These are phyloP conservation scores for Linnemannia schmuckeri DNA, from an alignment of 192 early-diverging fungal species.

Conservation along the genomic window DNA sequence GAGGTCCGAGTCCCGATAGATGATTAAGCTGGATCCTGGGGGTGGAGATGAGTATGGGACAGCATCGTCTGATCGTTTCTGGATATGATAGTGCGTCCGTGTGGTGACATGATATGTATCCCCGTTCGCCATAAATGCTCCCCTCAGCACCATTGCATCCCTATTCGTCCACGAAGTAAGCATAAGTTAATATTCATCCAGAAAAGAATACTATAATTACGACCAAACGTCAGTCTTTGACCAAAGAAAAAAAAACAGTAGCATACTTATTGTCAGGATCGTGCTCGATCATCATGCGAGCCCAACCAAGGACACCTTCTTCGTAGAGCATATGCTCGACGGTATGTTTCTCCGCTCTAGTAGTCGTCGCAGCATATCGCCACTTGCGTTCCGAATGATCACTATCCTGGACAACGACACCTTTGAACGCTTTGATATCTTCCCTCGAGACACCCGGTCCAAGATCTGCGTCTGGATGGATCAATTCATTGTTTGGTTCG, in stretches of 20 bases:
- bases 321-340: slow-evolving; percentile 56
- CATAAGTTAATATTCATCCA: background rate
- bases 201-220: background rate
- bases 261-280: slow-evolving; percentile 35
- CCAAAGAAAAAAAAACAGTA: background rate
- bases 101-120: slow-evolving; percentile 74
- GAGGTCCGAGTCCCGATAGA: slow-evolving; percentile 75
- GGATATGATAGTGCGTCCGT: slow-evolving; percentile 62
- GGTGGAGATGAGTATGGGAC: slow-evolving; percentile 39
- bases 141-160: slow-evolving; percentile 66
- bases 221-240: too few relatives aligned
- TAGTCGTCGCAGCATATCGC: slow-evolving; percentile 33
- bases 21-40: slow-evolving; percentile 55
- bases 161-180: slow-evolving; percentile 12
- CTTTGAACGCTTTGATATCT: slow-evolving; percentile 68
- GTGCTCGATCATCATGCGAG: slow-evolving; percentile 61
- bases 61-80: slow-evolving; percentile 68
- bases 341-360: slow-evolving; percentile 31
- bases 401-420: slow-evolving; percentile 57
- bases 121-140: slow-evolving; percentile 64
- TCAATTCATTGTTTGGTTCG: slow-evolving; percentile 76
- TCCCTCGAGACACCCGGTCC: slow-evolving; percentile 41
- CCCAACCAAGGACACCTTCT: slow-evolving; percentile 69
- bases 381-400: slow-evolving; percentile 43
- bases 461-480: slow-evolving; percentile 72